These are phyloP conservation scores for Ceriops decandra DNA, from an alignment of 345 rosid genomes.

Conservation along the genomic window DNA sequence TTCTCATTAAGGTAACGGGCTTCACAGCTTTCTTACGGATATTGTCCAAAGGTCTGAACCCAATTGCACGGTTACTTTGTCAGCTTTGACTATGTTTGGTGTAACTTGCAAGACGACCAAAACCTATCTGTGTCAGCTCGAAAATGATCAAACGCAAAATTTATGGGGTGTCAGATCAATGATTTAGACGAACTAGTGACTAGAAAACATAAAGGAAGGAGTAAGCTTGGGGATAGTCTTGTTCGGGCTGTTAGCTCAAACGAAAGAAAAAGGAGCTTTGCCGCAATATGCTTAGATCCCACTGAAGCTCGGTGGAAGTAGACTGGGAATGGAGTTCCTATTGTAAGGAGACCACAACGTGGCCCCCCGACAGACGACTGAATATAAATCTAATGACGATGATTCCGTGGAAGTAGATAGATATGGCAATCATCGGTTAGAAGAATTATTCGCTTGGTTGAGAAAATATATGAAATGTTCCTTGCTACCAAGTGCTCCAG, in stretches of 20 bases:
- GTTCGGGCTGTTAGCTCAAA: background rate
- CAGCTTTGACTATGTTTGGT: conserved; percentile 56
- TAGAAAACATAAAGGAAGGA: too few species aligned
- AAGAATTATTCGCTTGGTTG: conserved; percentile 49
- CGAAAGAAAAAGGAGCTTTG: background rate
- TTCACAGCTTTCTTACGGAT: conserved; percentile 44
- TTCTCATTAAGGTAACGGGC: too few species aligned
- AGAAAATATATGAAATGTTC: conserved; percentile 66
- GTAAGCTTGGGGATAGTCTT: background rate
- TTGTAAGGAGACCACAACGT: conserved; percentile 83
- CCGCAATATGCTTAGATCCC: conserved; percentile 61
- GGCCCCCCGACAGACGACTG: conserved; percentile 68
- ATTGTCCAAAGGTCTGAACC: conserved; percentile 93
- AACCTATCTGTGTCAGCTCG: conserved; percentile 70
- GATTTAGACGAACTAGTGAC: too few species aligned
- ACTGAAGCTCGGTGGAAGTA: conserved; percentile 76
- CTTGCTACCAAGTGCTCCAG: conserved; percentile 98
- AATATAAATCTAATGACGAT: conserved; percentile 58
- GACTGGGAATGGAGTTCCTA: conserved; percentile 60
- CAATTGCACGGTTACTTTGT: conserved; percentile 57
- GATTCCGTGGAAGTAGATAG: conserved; percentile 66
- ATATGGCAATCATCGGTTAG: conserved; percentile 76
- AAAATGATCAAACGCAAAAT: background rate
- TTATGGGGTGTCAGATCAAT: too few species aligned
- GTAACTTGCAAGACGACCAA: conserved; percentile 80